Evolutionary conservation across 1,284 basidiomycete species (phyloP).

Genomic region (Boletus sp.): DNA sequence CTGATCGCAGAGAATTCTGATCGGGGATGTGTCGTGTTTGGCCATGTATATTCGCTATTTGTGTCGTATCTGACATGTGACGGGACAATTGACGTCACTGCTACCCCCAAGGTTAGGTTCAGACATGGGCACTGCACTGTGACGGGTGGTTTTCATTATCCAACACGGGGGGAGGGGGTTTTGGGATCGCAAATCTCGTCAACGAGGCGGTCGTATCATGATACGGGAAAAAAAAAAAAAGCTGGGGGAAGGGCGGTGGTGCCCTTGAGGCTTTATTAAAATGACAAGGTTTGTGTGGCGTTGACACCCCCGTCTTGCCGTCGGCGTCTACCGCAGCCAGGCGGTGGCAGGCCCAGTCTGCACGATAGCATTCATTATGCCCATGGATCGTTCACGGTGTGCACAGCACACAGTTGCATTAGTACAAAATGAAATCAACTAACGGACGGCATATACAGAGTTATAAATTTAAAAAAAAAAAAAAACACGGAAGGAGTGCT

Average conservation of each 20-base stretch:
- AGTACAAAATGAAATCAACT: constrained; percentile 7
- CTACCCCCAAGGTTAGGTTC: constrained; percentile 25
- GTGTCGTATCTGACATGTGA: constrained; percentile 22
- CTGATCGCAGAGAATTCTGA: constrained; percentile 35
- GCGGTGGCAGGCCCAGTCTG: background rate
- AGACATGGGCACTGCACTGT: background rate
- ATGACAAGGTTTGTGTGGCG: constrained; percentile 32
- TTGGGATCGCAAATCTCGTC: background rate
- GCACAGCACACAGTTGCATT: constrained; percentile 13
- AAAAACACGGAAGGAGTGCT: no score
- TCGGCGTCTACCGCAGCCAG: background rate
- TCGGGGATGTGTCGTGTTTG: constrained; percentile 29
- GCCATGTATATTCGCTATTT: constrained; percentile 21
- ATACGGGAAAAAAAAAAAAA: constrained; percentile 3
- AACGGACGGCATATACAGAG: constrained; percentile 5
- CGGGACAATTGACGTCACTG: constrained; percentile 22
- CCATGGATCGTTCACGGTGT: constrained; percentile 1
- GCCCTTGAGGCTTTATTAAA: constrained; percentile 19
- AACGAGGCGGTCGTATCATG: constrained; percentile 4
- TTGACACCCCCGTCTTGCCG: constrained; percentile 1
- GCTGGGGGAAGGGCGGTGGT: constrained; percentile 15
- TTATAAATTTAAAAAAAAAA: constrained; percentile 7
- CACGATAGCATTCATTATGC: background rate
- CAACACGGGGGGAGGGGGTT: constrained; percentile 3
- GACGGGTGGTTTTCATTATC: constrained; percentile 21